Evolutionary conservation across 2,329 filamentous ascomycete genomes (phyloP).

Genomic region (Fusarium drepaniforme): DNA sequence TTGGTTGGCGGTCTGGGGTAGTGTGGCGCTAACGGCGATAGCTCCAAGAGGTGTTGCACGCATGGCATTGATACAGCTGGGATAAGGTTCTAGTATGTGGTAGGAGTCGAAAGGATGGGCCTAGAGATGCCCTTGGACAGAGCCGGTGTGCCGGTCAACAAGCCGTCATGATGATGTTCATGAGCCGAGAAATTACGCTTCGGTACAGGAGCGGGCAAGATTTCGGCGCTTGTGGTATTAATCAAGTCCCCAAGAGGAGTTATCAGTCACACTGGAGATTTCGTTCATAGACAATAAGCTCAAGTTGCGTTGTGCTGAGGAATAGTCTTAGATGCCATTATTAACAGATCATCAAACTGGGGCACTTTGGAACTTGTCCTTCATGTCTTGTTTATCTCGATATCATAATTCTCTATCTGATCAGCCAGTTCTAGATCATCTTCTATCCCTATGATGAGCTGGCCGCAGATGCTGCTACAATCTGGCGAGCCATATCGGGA

Average conservation of each 20-base stretch:
- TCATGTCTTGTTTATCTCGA: background rate
- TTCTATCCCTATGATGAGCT: background rate
- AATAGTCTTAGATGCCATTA: background rate
- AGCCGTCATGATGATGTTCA: background rate
- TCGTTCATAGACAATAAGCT: too few relatives aligned
- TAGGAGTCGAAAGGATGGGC: background rate
- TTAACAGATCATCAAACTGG: too few relatives aligned
- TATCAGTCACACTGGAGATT: too few relatives aligned
- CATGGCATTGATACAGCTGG: background rate
- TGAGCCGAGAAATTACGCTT: background rate
- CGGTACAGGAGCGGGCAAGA: background rate
- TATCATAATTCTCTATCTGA: background rate
- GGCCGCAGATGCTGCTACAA: slow-evolving; percentile 42
- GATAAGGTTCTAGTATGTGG: background rate
- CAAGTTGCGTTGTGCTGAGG: background rate
- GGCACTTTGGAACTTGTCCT: background rate
- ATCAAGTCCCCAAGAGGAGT: too few relatives aligned
- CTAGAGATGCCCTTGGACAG: background rate
- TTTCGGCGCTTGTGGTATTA: background rate
- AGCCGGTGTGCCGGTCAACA: background rate
- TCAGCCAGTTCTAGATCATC: background rate
- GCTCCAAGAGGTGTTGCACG: background rate
- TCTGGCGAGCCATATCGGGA: slow-evolving; percentile 60
- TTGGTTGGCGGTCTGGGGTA: slow-evolving; percentile 5
- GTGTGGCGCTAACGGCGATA: background rate